These are phyloP conservation scores for Leptographium lundbergii DNA, from an alignment of 2,329 filamentous ascomycete genomes.

Conservation along the genomic window DNA sequence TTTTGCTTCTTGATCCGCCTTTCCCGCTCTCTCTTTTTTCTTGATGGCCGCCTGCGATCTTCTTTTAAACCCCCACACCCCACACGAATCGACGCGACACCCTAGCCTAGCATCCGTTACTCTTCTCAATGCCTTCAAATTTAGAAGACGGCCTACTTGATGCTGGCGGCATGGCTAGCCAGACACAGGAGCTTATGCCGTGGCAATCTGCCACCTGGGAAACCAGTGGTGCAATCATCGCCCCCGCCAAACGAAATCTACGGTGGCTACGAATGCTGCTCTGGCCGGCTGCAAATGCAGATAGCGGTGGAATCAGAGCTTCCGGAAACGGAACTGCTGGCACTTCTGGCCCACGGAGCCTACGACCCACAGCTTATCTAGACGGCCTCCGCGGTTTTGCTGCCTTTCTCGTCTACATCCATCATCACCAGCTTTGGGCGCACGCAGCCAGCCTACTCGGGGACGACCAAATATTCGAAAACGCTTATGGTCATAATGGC, in stretches of 20 bases:
- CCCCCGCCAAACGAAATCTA: slow-evolving; percentile 9
- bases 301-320: too few species aligned
- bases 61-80: not conserved
- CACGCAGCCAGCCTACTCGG: slow-evolving; percentile 23
- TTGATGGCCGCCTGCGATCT: not conserved
- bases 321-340: not conserved
- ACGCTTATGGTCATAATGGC: slow-evolving; percentile 36
- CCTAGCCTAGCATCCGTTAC: too few species aligned
- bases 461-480: slow-evolving; percentile 32
- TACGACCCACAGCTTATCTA: slow-evolving; percentile 44
- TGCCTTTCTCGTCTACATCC: slow-evolving; percentile 51
- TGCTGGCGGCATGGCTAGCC: not conserved
- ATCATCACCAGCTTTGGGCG: slow-evolving; percentile 47
- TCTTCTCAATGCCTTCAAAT: not conserved
- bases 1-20: not conserved
- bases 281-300: not conserved
- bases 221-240: not conserved
- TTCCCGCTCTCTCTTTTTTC: too few species aligned
- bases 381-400: slow-evolving; percentile 57
- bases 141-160: slow-evolving; percentile 6
- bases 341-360: slow-evolving; percentile 21
- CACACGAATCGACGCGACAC: not conserved
- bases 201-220: slow-evolving; percentile 1
- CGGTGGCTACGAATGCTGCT: slow-evolving; percentile 16
- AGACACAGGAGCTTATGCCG: slow-evolving; percentile 1